Conservation (phyloP, 306 rosid genomes). For the Vigna trinervia region DNA sequence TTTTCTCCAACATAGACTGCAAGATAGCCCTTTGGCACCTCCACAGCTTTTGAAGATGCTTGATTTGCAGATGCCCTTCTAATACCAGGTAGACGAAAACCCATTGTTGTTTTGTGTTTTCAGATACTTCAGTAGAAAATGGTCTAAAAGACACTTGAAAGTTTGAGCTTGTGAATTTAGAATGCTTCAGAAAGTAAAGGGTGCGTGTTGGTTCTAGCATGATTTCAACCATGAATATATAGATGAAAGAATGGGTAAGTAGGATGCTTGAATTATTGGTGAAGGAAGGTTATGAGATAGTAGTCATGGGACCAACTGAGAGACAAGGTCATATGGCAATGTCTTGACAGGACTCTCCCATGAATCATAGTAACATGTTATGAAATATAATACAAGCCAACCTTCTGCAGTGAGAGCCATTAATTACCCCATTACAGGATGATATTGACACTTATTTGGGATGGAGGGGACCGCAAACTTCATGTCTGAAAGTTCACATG, state of each 20-base stretch:
- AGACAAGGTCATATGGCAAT: constrained; percentile 40
- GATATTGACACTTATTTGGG: neutral
- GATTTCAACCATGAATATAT: constrained; percentile 40
- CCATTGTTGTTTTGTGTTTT: constrained; percentile 38
- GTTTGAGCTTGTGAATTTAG: neutral
- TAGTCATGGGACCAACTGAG: neutral
- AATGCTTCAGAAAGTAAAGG: constrained; percentile 17
- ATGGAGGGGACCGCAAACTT: neutral
- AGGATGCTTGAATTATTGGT: constrained; percentile 29
- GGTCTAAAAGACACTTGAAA: constrained; percentile 2
- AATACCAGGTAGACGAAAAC: constrained; percentile 45
- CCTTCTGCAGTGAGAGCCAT: neutral
- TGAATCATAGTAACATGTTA: neutral
- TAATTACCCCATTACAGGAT: neutral
- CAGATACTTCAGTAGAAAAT: neutral
- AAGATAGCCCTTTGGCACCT: constrained; percentile 57
- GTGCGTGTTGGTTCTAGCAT: constrained; percentile 30
- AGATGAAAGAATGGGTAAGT: constrained; percentile 18
- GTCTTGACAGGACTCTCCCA: constrained; percentile 22
- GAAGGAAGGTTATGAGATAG: neutral
- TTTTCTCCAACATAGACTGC: constrained; percentile 61
- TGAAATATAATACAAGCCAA: neutral
- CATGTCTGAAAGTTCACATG: neutral
- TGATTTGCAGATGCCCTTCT: constrained; percentile 31
- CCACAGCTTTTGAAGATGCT: constrained; percentile 32